Base-by-base conservation (phyloP, 352 stramenopile genomes). In the Phytophthora idaei region DNA sequence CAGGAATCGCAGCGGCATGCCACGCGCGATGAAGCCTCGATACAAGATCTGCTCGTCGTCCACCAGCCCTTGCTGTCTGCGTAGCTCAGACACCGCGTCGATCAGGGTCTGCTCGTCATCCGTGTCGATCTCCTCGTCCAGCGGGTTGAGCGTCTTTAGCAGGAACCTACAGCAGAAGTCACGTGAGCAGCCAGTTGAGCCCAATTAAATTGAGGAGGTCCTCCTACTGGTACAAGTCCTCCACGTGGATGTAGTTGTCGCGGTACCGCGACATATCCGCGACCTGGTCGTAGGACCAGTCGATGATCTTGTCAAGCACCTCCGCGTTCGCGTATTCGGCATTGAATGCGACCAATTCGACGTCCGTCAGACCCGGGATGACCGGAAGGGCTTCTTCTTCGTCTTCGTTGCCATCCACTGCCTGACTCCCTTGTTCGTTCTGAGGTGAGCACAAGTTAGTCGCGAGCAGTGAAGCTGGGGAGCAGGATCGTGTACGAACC, bases 271-370 rank as follows among this genome's bases (percentile, higher is more conserved):
- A 81, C 17, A 75, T 58, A 29, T 44, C 49, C 5, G 73, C 79
- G 12, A 82, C 72, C 58, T 74, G 69, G 56, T 81, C 71, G 64
- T 92, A 92, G 11, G 83, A 78, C 81, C 81, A 92, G 39, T 90
- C 81, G 21, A 92, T 73, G 29, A 92, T 76, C 17, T 69, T 66
- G 32, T 77, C 67, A 15, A 92, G 73, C 17, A 85, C 66, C 31
- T 69, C 52, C 39, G 71, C 74, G 31, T 92, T 75, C 4, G 83
- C 81, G 37, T 73, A 83, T 21, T 87, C 78, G 34, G 82, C 66
- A 51, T 85, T 82, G 61, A 92, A 92, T 11, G 81, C 79, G 15
- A 77, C 56, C 46, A 92, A 53, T 21, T 90, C 78, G 48, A 86
- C 53, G 4, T 78, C 70, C 3, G 66, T 73, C 17, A 89, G 64